A percentile compares a stretch with the other conserved stretches of the same genome.
phyloP scores from a whole-genome alignment of 345 rosid genomes.

The Trapa incisa region DNA sequence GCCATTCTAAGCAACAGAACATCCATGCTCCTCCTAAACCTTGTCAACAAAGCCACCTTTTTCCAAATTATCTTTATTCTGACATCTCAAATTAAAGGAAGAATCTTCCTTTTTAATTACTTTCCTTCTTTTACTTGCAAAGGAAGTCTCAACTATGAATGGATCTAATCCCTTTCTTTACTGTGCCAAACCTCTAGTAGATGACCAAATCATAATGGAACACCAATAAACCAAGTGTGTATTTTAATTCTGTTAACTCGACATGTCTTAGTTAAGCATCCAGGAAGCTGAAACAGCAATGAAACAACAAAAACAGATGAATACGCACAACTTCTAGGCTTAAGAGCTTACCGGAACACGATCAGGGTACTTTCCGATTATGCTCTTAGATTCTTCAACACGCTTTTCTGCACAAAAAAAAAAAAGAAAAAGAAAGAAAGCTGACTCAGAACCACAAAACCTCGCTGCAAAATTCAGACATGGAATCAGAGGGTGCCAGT shows the following conservation, averaged over 20 bases:
- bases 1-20: background rate
- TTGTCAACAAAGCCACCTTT: background rate
- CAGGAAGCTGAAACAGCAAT: background rate
- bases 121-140: background rate
- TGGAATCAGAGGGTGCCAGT: background rate
- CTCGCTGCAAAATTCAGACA: background rate
- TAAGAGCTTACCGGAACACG: constrained; percentile 48
- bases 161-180: background rate
- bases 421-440: background rate
- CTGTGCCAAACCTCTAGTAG: background rate
- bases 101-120: background rate
- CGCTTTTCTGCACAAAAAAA: constrained; percentile 30
- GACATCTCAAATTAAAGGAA: background rate
- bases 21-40: background rate
- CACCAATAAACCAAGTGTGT: background rate
- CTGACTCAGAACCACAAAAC: background rate
- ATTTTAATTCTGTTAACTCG: background rate
- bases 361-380: constrained; percentile 46
- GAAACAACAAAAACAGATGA: background rate
- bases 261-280: background rate
- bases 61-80: background rate
- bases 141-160: background rate
- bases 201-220: background rate
- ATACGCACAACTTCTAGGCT: background rate
- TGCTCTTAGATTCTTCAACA: constrained; percentile 42